Base-by-base conservation (phyloP, 306 rosid species). In the Ormosia semicastrata region DNA sequence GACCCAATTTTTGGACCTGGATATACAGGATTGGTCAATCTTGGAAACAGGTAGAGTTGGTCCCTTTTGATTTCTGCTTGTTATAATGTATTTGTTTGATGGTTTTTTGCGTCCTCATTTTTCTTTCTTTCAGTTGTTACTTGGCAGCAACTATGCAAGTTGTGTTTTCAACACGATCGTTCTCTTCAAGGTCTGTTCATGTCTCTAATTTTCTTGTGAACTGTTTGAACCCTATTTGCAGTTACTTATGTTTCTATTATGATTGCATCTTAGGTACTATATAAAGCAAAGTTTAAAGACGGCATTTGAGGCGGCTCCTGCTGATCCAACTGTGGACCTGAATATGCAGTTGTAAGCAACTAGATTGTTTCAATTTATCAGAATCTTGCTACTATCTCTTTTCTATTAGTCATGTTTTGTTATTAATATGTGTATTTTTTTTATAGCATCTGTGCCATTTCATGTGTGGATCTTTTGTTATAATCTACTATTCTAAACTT, bases 111-210 rank as follows among this genome's bases (percentile, higher is more conserved):
- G 43, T 83, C 56, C 73, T 84, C 75, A 8, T 80, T 80, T 87
- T 63, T 41, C 78, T 73, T 83, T 92, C 85, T 80, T 89, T 83
- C 92, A 94, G 99, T 84, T 95, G 99, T 88, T 95, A 95, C 81
- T 70, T 95, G 88, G 98, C 99, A 56, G 98, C 99, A 53, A 93
- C 94, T 46, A 92, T 95, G 93, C 99, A 95, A 90, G 94, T 92
- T 47, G 94, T 95, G 46, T 86, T 90, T 82, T 89, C 99, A 76
- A 91, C 98, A 33, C 79, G 15, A 52, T 84, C 96, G 29, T 95
- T 95, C 91, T 75, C 65, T 81, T 82, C 90, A 68, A 60, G 92
- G 99, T 93, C 52, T 57, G 90, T 84, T 75, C 59, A 60, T 78
- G 71, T 32, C 66, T 39, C 63, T 32, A 44, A 37, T 54, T 71